Evolutionary conservation across 2,329 filamentous ascomycete genomes (phyloP), one percentile per base, ranked within the genome.

Genomic region (Colletotrichum cordylinicola): DNA sequence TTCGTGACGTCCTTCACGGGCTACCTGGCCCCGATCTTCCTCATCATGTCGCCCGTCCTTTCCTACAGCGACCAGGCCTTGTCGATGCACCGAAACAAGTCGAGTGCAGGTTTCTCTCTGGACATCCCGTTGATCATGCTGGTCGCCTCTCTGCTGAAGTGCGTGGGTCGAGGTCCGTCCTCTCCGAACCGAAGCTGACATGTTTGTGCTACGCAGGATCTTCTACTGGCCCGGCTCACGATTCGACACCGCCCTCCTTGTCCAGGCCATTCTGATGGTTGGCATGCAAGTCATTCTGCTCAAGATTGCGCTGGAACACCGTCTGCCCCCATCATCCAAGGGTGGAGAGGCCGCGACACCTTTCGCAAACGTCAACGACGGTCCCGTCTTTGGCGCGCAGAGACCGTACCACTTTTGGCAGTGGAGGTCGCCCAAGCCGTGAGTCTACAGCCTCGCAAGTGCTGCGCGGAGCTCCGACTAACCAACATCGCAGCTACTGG

Each of bases 331-430:
- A 29, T 88, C 90, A 6, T 87, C 88, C 68, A 92, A 91, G 83
- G 91, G 91, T 52, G 91, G 91, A 72, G 91, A 92, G 67, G 87
- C 89, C 8, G 87, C 89, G 4, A 78, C 87, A 27, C 94, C 94
- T 15, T 96, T 96, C 82, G 87, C 90, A 3, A 90, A 89, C 27
- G 81, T 86, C 9, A 82, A 87, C 52, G 86, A 88, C 39, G 74
- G 74, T 13, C 74, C 74, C 77, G 85, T 82, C 12, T 79, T 82
- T 73, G 84, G 83, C 73, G 84, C 84, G 60, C 88, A 87, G 76
- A 88, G 94, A 29, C 94, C 94, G 1, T 96, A 93, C 82, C 90
- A 92, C 80, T 96, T 96, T 83, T 96, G 95, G 95, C 94, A 95
- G 84, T 96, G 95, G 95, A 90, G 92, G 72, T 91, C 91, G 24